Percentiles rank a stretch among this genome's conserved stretches.
Conservation (phyloP, 139 green algal species). For the Pseudopediastrum boryanum region DNA sequence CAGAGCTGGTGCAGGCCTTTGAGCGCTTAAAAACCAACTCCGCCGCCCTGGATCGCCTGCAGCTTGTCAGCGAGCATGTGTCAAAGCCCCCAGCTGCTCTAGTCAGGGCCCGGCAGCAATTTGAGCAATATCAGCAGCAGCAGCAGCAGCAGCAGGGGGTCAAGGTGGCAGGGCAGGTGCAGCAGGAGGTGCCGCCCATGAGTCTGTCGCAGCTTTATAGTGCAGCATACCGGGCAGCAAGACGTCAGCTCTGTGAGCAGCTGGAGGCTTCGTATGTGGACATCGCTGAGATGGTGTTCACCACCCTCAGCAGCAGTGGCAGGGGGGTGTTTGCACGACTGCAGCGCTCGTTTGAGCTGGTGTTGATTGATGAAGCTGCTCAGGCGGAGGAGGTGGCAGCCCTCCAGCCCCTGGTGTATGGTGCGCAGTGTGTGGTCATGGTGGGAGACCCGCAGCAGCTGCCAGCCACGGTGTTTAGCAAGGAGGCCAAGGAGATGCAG, state of each 20-base stretch:
- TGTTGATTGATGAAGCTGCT: slow-evolving; percentile 94
- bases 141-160: not conserved
- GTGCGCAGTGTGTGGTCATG: slow-evolving; percentile 63
- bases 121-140: slow-evolving; percentile 16
- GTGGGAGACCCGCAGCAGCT: slow-evolving; percentile 95
- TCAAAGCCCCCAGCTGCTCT: too few species aligned
- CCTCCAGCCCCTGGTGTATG: slow-evolving; percentile 85
- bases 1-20: too few species aligned
- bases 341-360: slow-evolving; percentile 24
- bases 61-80: too few species aligned
- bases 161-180: not conserved
- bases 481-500: slow-evolving; percentile 54
- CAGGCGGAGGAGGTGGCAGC: slow-evolving; percentile 85
- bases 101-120: too few species aligned
- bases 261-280: not conserved
- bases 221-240: not conserved
- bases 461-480: slow-evolving; percentile 86
- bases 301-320: slow-evolving; percentile 73
- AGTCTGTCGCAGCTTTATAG: not conserved
- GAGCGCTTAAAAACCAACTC: too few species aligned
- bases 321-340: slow-evolving; percentile 45
- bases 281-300: slow-evolving; percentile 83
- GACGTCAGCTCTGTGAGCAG: not conserved
- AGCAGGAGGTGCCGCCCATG: not conserved
- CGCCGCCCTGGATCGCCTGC: too few species aligned